phyloP scores from a whole-genome alignment of 2,329 filamentous ascomycete species.

The Cyanodermella asteris region DNA sequence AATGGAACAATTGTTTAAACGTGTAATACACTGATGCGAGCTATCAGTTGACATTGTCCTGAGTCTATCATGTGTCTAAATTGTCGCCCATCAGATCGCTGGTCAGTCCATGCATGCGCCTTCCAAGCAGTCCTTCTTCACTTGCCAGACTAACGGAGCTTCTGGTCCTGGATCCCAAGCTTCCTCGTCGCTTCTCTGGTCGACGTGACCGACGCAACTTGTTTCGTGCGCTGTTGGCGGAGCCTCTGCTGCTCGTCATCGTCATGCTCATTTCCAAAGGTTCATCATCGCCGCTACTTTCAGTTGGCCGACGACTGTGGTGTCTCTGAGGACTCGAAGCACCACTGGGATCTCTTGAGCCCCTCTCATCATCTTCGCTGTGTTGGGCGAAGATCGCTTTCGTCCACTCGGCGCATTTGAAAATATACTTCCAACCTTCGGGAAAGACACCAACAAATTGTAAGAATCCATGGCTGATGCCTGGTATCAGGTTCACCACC shows the following conservation, averaged over 20 bases:
- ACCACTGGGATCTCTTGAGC: neutral
- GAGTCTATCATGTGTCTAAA: too few relatives aligned
- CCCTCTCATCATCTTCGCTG: neutral
- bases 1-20: too few relatives aligned
- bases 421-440: constrained; percentile 73
- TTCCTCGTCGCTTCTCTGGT: constrained; percentile 8
- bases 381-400: constrained; percentile 41
- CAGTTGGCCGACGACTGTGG: constrained; percentile 21
- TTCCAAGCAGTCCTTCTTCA: constrained; percentile 32
- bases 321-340: constrained; percentile 12
- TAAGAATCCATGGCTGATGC: constrained; percentile 81
- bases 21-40: too few relatives aligned
- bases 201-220: constrained; percentile 9
- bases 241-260: constrained; percentile 2
- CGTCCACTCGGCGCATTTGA: constrained; percentile 62
- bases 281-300: constrained; percentile 60
- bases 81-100: constrained; percentile 26
- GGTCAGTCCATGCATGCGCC: constrained; percentile 32
- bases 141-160: constrained; percentile 32
- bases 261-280: constrained; percentile 38
- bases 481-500: constrained; percentile 67
- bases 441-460: constrained; percentile 80
- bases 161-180: constrained; percentile 15
- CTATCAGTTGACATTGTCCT: too few relatives aligned
- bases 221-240: constrained; percentile 7